Evolutionary conservation across 2,329 filamentous ascomycete species (phyloP), one percentile per base, ranked within the genome.

Genomic region (Colletotrichum paranaense): DNA sequence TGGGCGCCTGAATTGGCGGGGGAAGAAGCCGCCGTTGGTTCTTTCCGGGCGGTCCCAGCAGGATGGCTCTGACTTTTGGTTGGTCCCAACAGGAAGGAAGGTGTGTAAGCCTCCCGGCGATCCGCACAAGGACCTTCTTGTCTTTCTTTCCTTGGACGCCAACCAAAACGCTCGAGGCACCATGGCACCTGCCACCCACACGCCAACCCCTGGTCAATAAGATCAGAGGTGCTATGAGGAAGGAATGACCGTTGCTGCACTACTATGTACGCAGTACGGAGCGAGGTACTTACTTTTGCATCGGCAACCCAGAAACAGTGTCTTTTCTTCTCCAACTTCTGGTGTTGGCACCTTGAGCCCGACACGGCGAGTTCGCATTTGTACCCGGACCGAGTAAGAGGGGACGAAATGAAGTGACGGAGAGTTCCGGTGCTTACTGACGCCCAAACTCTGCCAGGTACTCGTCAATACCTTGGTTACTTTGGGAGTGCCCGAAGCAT

Each of bases 81-180:
- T 56, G 32, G 62, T 71, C 63, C 63, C 68, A 71, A 26, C 56
- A 67, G 63, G 7, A 24, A 71, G 63, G 68, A 67, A 71, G 24
- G 56, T 56, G 56, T 56, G 56, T 32, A 60, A 71, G 63, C 46
- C 63, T 62, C 63, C 57, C 68, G 35, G 55, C 64, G 64, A 60
- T 67, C 64, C 56, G 56, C 63, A 67, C 63, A 71, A 49, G 55
- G 56, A n/a, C 46, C 32, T 66, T 66, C 16, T 28, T 59, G 49
- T 55, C 52, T 55, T 24, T 64, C 59, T 42, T 60, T 4, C 24
- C n/a, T 24, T 24, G n/a, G 42, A 49, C 42, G n/a, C 42, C 28
- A 32, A 35, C 32, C 32, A 35, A 35, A 35, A 19, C 49, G 28
- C 53, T 42, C 38, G 38, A 42, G 38, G 38, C 38, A 42, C 38